Evolutionary conservation across 2,329 filamentous ascomycete species (phyloP), one percentile per base, ranked within the genome.

Genomic region (Metarhizium sp.): DNA sequence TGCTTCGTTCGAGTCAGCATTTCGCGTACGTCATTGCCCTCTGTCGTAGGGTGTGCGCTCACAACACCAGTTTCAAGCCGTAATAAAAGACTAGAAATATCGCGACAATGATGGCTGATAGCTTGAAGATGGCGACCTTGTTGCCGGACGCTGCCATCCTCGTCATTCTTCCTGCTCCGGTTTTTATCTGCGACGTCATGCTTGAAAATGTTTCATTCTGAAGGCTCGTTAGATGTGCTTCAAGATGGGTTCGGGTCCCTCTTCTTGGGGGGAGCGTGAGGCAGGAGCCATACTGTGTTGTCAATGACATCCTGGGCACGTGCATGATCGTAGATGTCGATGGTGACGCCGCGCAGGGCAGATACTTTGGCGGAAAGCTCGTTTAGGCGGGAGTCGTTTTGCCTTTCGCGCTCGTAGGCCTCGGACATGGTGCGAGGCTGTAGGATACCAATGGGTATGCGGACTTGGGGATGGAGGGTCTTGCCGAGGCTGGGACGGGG

Each of bases 311-410:
- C 84, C 65, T 97, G 92, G 64, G 89, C 84, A 57, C 90, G 84
- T 51, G 94, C 94, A 69, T 94, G 91, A 74, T 97, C 92, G 79
- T 97, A 96, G 67, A 99, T 99, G 75, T 99, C 91, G 61, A 97
- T 84, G 46, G 94, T 99, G 52, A 99, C 90, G 71, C 88, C 89
- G 67, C 92, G 90, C 60, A 99, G 82, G 53, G 91, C 90, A 18
- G 89, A 89, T 55, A 97, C 92, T 75, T 99, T 99, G 61, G 84
- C 81, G 16, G 88, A 88, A 42, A 99, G 87, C 69, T 95, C 91
- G 66, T 92, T 86, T 55, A 99, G 88, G 64, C 92, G 91, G 62
- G 89, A 85, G 74, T 97, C 95, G 77, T 99, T 99, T 74, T 99
- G 94, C 69, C 82, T 80, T 75, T 90, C 86, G 70, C 86, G 86